These are phyloP conservation scores for Erythrobasidium hasegawianum DNA, from an alignment of 1,284 basidiomycete species.

Conservation along the genomic window DNA sequence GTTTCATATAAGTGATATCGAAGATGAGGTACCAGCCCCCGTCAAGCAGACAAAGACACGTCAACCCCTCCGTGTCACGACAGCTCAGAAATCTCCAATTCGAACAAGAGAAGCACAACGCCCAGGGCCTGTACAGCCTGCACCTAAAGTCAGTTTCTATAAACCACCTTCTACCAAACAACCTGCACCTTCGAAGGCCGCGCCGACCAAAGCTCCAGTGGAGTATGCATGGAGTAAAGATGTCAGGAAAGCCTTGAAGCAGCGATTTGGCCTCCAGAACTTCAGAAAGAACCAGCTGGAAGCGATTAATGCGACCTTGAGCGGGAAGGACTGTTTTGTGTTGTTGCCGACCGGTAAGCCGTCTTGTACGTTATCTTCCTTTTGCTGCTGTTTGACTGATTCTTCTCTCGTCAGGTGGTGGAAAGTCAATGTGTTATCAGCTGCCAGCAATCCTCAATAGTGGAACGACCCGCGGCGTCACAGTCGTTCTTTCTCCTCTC, in stretches of 20 bases:
- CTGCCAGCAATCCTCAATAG: conserved; percentile 76
- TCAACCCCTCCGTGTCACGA: too few species aligned
- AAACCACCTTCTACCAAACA: too few species aligned
- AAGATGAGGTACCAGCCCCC: too few species aligned
- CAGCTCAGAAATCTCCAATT: too few species aligned
- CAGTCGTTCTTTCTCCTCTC: conserved; percentile 85
- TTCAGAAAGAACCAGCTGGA: conserved; percentile 85
- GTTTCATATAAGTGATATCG: too few species aligned
- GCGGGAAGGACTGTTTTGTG: conserved; percentile 83
- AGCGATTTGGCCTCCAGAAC: conserved; percentile 62
- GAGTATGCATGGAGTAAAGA: conserved; percentile 57
- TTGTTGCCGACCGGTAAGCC: conserved; percentile 73
- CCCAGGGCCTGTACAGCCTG: too few species aligned
- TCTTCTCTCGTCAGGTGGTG: conserved; percentile 62
- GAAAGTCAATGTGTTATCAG: conserved; percentile 81
- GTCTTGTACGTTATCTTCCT: too few species aligned
- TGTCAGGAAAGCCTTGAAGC: conserved; percentile 60
- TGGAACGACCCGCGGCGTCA: conserved; percentile 73
- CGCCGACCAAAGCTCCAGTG: background rate
- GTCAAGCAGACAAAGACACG: too few species aligned
- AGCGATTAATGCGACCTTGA: conserved; percentile 75
- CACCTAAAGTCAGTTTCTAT: too few species aligned
- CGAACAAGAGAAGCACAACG: too few species aligned
- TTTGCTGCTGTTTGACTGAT: background rate
- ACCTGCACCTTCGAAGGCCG: background rate